Conservation (phyloP, 345 rosid genomes). For the Firmiana major region DNA sequence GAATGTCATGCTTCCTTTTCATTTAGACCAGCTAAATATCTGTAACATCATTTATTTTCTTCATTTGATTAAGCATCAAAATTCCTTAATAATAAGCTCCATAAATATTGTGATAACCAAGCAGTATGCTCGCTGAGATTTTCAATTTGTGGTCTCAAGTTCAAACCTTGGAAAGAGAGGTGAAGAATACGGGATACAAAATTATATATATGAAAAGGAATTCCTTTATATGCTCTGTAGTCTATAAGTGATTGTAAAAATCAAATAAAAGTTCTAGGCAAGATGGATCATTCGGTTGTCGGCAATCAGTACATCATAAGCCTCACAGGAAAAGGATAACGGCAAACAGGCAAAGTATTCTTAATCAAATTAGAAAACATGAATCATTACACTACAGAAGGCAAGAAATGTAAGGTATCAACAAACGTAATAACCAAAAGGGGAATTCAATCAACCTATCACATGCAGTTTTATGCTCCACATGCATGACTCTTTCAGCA, state of each 20-base stretch:
- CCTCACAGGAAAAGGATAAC: not conserved
- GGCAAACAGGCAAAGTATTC: not conserved
- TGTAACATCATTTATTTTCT: no score
- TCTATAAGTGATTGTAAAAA: not conserved
- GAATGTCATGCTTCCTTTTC: not conserved
- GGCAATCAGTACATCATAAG: not conserved
- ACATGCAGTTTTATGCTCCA: constrained; percentile 69
- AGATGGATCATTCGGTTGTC: not conserved
- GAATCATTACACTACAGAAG: not conserved
- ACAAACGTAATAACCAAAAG: not conserved
- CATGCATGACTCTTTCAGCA: constrained; percentile 48
- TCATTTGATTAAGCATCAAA: not conserved
- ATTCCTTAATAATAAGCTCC: not conserved
- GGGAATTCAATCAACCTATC: constrained; percentile 45
- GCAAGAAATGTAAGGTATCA: not conserved
- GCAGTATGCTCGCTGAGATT: not conserved
- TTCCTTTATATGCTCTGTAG: not conserved
- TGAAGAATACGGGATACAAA: not conserved
- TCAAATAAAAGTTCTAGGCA: not conserved
- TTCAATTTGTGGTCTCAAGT: not conserved
- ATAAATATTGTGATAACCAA: not conserved
- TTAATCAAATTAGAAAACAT: not conserved
- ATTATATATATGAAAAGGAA: not conserved
- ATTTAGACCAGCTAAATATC: no score
- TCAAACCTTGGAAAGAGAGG: not conserved